phyloP scores from a whole-genome alignment of 1,284 basidiomycete genomes.

The Peniophora sp. region DNA sequence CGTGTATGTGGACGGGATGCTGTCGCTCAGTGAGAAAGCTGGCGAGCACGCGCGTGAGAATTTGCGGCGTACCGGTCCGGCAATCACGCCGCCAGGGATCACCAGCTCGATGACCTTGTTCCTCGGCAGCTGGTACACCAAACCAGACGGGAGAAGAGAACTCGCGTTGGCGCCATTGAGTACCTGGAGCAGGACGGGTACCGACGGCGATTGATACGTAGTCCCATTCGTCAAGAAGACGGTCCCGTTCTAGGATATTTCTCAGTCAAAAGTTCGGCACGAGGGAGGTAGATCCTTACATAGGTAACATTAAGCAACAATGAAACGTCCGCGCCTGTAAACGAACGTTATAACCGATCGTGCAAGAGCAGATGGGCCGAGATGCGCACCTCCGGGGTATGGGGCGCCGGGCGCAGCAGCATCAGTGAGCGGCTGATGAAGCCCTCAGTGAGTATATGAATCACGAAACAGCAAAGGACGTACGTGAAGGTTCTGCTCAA shows the following conservation, averaged over 20 bases:
- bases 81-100: slow-evolving; percentile 3
- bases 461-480: no score
- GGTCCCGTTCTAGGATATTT: slow-evolving; percentile 17
- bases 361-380: not conserved
- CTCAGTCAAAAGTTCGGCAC: no score
- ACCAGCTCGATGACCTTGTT: slow-evolving; percentile 6
- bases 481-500: slow-evolving; percentile 20
- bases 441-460: no score
- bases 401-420: no score
- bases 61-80: not conserved
- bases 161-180: slow-evolving; percentile 31
- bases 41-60: no score
- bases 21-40: not conserved
- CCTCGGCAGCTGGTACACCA: slow-evolving; percentile 20
- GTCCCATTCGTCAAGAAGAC: slow-evolving; percentile 19
- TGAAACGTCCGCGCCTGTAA: not conserved
- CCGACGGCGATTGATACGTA: slow-evolving; percentile 22
- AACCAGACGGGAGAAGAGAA: slow-evolving; percentile 30
- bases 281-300: no score
- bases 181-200: slow-evolving; percentile 23
- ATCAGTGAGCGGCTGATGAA: no score
- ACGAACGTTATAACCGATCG: not conserved
- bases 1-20: slow-evolving; percentile 6
- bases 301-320: not conserved
- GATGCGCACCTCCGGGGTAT: no score